Conservation (phyloP, 1,284 basidiomycete genomes). For the Cryptococcus floricola region DNA sequence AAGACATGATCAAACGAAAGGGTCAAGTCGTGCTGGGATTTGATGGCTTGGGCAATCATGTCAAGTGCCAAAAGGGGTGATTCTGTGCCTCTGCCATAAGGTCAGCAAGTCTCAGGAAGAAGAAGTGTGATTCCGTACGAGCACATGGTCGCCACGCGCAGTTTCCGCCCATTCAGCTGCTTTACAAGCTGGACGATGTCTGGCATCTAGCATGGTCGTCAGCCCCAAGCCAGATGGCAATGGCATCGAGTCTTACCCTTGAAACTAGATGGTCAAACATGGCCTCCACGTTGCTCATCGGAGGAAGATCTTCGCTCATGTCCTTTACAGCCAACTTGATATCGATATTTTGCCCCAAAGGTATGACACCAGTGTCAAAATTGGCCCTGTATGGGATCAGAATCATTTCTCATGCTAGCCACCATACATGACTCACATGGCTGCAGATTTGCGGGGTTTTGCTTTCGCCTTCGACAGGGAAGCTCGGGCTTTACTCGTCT, state of each 20-base stretch:
- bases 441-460: conserved; percentile 34
- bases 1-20: conserved; percentile 87
- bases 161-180: conserved; percentile 70
- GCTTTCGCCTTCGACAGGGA: conserved; percentile 45
- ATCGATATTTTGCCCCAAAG: conserved; percentile 21
- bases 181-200: conserved; percentile 57
- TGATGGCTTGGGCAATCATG: conserved; percentile 69
- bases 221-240: background rate
- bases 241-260: conserved; percentile 15
- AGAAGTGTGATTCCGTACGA: conserved; percentile 31
- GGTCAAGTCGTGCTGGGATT: conserved; percentile 62
- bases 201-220: conserved; percentile 20
- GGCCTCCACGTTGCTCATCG: conserved; percentile 72
- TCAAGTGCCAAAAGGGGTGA: conserved; percentile 86
- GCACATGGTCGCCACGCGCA: conserved; percentile 96
- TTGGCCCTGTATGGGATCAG: conserved; percentile 9
- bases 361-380: conserved; percentile 29
- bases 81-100: conserved; percentile 71
- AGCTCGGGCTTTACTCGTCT: conserved; percentile 31
- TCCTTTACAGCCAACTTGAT: conserved; percentile 26
- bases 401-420: conserved; percentile 1
- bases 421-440: conserved; percentile 13
- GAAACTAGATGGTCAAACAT: conserved; percentile 76
- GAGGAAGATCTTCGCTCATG: conserved; percentile 56
- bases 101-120: background rate